These are phyloP conservation scores for Novymonas esmeraldas DNA, from an alignment of 208 protist genomes.

Conservation along the genomic window DNA sequence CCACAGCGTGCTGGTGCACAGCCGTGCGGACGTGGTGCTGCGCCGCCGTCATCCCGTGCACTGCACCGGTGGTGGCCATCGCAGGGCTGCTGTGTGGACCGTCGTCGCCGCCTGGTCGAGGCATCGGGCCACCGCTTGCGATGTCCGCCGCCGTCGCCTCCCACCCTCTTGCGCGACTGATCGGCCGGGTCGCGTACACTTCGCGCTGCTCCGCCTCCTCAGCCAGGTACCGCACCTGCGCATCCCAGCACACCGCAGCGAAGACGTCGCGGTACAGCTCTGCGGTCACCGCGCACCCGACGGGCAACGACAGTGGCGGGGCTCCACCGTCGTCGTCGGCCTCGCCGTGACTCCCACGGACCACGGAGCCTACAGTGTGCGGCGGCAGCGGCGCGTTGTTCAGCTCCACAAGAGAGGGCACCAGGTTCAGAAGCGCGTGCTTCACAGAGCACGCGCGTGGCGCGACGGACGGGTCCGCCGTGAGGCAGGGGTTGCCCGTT, in stretches of 20 bases:
- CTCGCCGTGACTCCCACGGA: no score
- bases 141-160: constrained; percentile 9
- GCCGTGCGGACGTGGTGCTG: constrained; percentile 20
- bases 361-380: no score
- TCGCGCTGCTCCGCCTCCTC: constrained; percentile 20
- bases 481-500: constrained; percentile 62
- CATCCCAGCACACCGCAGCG: constrained; percentile 30
- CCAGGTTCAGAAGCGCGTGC: background rate
- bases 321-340: no score
- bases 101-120: background rate
- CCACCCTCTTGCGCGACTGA: constrained; percentile 25
- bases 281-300: no score
- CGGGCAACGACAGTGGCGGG: no score
- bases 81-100: background rate
- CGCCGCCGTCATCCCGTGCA: constrained; percentile 14
- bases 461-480: background rate
- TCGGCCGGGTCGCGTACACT: constrained; percentile 7
- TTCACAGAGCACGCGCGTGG: background rate
- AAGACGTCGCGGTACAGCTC: constrained; percentile 22
- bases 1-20: constrained; percentile 1
- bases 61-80: background rate
- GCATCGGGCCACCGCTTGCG: background rate
- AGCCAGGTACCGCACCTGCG: constrained; percentile 7
- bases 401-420: constrained; percentile 40
- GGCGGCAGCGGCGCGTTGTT: constrained; percentile 45